These are phyloP conservation scores for Aspergillus pseudoterreus DNA, from an alignment of 2,329 filamentous ascomycete species.

Conservation along the genomic window DNA sequence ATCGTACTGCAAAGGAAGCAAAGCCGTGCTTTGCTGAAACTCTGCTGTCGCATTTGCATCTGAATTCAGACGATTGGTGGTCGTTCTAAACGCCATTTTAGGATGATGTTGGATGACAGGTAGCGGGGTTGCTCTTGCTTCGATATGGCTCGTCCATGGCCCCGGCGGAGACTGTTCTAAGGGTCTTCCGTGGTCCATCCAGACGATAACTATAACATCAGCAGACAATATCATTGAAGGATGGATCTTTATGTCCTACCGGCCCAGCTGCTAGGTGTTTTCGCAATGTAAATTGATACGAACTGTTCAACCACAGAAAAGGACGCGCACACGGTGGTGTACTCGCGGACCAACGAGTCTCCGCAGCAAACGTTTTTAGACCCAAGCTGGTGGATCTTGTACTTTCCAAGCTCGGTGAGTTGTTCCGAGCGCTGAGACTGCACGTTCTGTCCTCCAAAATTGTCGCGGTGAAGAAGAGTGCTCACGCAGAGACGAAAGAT, in stretches of 20 bases:
- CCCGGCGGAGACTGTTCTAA: not conserved
- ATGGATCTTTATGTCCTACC: not conserved
- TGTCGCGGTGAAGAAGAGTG: constrained; percentile 2
- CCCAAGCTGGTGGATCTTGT: constrained; percentile 4
- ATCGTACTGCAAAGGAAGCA: constrained; percentile 5
- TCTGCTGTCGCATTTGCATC: not conserved
- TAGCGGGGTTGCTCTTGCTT: constrained; percentile 1
- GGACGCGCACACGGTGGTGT: not conserved
- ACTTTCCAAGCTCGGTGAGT: not conserved
- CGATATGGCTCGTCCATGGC: constrained; percentile 3
- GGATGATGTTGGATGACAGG: constrained; percentile 5
- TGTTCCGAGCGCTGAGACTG: not conserved
- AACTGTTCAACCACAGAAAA: constrained; percentile 5
- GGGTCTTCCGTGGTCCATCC: constrained; percentile 3
- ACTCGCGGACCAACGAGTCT: constrained; percentile 5
- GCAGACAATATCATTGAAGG: not conserved
- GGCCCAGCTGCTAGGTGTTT: not conserved
- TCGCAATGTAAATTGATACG: not conserved
- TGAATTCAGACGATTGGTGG: not conserved
- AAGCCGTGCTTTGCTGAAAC: constrained; percentile 2
- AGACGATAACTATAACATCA: not conserved
- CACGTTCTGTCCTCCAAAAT: constrained; percentile 5
- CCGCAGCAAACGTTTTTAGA: constrained; percentile 1
- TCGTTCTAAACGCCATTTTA: constrained; percentile 5
- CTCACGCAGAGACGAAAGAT: constrained; percentile 3